Evolutionary conservation across 805 yeast genomes (phyloP).

Genomic region (Candida insectalens): DNA sequence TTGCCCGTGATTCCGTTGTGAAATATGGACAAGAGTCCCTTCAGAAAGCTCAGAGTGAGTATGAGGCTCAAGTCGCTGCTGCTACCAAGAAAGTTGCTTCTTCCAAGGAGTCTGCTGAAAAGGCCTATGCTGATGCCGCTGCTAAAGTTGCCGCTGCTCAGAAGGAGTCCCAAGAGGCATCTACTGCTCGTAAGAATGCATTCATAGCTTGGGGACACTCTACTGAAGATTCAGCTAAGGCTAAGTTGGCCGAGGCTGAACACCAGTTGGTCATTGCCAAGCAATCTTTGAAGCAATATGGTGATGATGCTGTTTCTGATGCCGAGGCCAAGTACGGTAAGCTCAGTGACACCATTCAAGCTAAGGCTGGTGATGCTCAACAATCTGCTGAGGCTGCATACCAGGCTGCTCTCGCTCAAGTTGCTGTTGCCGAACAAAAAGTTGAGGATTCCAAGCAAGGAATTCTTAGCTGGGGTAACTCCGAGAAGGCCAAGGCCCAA

Average conservation of each 20-base stretch:
- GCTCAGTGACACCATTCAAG: slow-evolving; percentile 1
- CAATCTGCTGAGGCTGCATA: slow-evolving; percentile 10
- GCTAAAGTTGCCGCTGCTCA: slow-evolving; percentile 1
- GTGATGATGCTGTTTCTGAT: slow-evolving; percentile 2
- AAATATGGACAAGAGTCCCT: slow-evolving; percentile 16
- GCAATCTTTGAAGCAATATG: neutral
- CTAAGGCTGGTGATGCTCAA: neutral
- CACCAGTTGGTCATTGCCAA: slow-evolving; percentile 3
- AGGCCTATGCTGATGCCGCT: neutral
- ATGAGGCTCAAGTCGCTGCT: neutral
- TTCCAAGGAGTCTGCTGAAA: neutral
- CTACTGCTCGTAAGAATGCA: neutral
- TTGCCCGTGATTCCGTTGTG: slow-evolving; percentile 6
- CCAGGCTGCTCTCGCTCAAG: slow-evolving; percentile 15
- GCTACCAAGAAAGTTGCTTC: neutral
- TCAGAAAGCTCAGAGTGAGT: slow-evolving; percentile 10
- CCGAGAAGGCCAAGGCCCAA: slow-evolving; percentile 20
- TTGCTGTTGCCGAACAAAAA: slow-evolving; percentile 16
- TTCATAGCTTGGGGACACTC: neutral
- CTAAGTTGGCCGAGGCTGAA: neutral
- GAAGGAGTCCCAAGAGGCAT: neutral
- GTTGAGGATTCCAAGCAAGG: neutral
- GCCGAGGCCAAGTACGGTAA: slow-evolving; percentile 2
- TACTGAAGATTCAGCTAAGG: slow-evolving; percentile 1
- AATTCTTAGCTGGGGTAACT: neutral